Evolutionary conservation across 2,329 filamentous ascomycete species (phyloP).

Genomic region (Thermoascus crustaceus): DNA sequence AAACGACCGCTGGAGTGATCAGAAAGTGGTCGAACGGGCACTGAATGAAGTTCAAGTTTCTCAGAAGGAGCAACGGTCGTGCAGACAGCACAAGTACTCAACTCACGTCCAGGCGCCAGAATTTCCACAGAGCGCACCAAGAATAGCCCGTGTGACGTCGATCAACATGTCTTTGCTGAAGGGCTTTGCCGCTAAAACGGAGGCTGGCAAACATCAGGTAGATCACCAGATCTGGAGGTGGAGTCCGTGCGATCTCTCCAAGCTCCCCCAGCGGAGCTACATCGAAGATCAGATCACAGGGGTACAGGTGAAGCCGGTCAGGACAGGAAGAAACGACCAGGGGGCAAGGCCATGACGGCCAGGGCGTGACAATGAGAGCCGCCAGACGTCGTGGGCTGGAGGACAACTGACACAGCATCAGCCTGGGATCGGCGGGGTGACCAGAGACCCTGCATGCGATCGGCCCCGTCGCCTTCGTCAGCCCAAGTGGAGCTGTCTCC

Average conservation of each 20-base stretch:
- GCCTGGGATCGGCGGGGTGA: too few species aligned
- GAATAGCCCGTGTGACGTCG: slow-evolving; percentile 1
- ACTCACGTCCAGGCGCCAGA: slow-evolving; percentile 2
- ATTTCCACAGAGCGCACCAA: slow-evolving; percentile 2
- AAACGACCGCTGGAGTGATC: neutral
- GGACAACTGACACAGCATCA: too few species aligned
- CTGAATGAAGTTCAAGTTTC: neutral
- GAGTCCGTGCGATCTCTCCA: slow-evolving; percentile 1
- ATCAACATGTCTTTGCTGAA: slow-evolving; percentile 3
- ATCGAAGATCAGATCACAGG: too few species aligned
- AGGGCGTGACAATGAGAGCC: too few species aligned
- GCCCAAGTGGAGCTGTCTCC: neutral
- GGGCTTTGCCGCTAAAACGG: neutral
- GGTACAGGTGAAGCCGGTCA: too few species aligned
- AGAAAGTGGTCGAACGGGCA: neutral
- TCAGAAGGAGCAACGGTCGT: too few species aligned
- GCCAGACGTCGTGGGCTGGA: too few species aligned
- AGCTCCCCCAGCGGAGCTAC: too few species aligned
- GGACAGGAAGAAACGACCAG: too few species aligned
- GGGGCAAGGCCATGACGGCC: too few species aligned
- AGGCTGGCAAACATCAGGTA: neutral
- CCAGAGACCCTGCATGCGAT: too few species aligned
- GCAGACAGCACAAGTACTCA: neutral
- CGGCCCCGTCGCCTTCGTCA: too few species aligned
- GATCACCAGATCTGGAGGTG: slow-evolving; percentile 1